Conservation (phyloP, 257 asterid species). For the Striga asiatica region DNA sequence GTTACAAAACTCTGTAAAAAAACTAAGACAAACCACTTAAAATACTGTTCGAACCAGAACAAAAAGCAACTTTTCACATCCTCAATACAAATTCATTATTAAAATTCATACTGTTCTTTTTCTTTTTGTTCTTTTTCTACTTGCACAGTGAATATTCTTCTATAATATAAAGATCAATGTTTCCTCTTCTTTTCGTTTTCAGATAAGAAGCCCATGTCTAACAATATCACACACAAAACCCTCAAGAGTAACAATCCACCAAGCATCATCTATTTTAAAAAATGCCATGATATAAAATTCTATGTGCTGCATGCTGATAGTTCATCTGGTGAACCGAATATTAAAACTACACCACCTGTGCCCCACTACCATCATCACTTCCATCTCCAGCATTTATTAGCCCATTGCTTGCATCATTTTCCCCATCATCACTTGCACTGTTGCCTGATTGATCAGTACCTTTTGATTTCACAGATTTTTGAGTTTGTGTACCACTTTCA, state of each 20-base stretch:
- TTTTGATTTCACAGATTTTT: conserved; percentile 55
- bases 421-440: conserved; percentile 42
- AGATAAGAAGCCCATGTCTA: too few species aligned
- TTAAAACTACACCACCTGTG: conserved; percentile 38
- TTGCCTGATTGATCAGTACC: conserved; percentile 35
- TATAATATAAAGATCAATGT: too few species aligned
- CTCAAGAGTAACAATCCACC: too few species aligned
- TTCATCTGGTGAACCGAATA: conserved; percentile 1
- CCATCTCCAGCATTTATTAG: conserved; percentile 42
- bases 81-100: background rate
- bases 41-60: background rate
- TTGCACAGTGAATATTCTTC: too few species aligned
- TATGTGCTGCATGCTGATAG: background rate
- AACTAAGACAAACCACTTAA: background rate
- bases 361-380: conserved; percentile 71
- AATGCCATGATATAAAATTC: background rate
- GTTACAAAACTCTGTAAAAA: background rate
- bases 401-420: conserved; percentile 39
- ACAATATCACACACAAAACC: too few species aligned
- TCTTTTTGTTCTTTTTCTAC: background rate
- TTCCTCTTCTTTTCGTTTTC: too few species aligned
- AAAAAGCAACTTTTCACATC: background rate
- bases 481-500: conserved; percentile 69
- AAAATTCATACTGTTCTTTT: background rate
- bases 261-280: background rate